phyloP scores from a whole-genome alignment of 2,329 filamentous ascomycete species.

The Epichloe gansuensis region DNA sequence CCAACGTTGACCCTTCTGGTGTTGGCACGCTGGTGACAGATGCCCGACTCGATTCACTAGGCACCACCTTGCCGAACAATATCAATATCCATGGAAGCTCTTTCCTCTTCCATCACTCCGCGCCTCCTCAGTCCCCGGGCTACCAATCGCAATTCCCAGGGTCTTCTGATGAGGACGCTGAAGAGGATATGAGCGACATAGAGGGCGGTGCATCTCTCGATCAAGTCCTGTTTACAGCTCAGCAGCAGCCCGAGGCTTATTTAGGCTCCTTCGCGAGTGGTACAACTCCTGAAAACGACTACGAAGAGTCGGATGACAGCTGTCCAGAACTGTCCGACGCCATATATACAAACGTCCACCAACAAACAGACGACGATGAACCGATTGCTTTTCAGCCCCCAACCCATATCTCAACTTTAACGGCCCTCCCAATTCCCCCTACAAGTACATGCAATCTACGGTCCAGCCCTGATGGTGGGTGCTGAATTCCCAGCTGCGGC shows the following conservation, averaged over 20 bases:
- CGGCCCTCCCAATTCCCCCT: not conserved
- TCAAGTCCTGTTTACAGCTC: not conserved
- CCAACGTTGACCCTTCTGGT: slow-evolving; percentile 2
- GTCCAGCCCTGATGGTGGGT: not conserved
- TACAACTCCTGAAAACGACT: not conserved
- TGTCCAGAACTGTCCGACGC: not conserved
- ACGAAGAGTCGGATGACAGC: not conserved
- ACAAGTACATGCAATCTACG: not conserved
- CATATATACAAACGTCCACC: slow-evolving; percentile 3
- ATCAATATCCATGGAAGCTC: not conserved
- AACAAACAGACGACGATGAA: slow-evolving; percentile 5
- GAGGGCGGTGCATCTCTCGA: slow-evolving; percentile 21
- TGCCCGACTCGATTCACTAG: slow-evolving; percentile 6
- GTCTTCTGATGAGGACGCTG: slow-evolving; percentile 13
- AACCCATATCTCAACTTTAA: slow-evolving; percentile 1
- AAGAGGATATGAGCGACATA: slow-evolving; percentile 23
- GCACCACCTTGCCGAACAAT: not conserved
- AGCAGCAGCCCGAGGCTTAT: not conserved
- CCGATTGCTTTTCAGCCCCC: slow-evolving; percentile 1
- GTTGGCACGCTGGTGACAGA: slow-evolving; percentile 3
- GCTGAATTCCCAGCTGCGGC: not conserved
- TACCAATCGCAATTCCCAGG: slow-evolving; percentile 2
- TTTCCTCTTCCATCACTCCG: not conserved
- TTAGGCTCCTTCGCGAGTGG: not conserved
- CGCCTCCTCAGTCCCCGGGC: not conserved